Percentiles rank a stretch among this genome's conserved stretches.
These are phyloP conservation scores for Spiromastix sp. DNA, from an alignment of 2,329 filamentous ascomycete genomes.

Conservation along the genomic window DNA sequence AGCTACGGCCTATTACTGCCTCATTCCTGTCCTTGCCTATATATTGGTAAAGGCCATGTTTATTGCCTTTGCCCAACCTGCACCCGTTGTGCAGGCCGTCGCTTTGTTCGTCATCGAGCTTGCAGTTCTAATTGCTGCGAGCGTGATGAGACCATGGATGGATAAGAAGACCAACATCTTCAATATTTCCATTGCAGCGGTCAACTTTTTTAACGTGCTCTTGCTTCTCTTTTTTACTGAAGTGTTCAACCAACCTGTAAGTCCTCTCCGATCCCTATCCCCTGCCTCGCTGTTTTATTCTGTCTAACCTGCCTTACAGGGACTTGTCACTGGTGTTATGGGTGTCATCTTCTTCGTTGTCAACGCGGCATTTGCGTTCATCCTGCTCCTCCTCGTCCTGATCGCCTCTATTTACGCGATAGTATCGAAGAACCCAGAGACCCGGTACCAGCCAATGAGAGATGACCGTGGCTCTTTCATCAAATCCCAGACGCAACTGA, in stretches of 20 bases:
- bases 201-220: constrained; percentile 86
- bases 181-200: constrained; percentile 81
- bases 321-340: constrained; percentile 75
- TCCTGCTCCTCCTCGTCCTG: constrained; percentile 73
- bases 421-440: constrained; percentile 87
- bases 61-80: constrained; percentile 66
- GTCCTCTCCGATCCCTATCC: constrained; percentile 16
- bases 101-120: constrained; percentile 77
- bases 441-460: constrained; percentile 90
- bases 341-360: constrained; percentile 81
- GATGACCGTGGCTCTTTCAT: constrained; percentile 95
- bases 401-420: constrained; percentile 69
- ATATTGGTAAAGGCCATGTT: constrained; percentile 83
- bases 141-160: constrained; percentile 88
- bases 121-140: constrained; percentile 62
- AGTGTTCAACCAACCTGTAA: constrained; percentile 70
- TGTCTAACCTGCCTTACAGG: constrained; percentile 29
- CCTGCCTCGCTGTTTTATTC: constrained; percentile 1
- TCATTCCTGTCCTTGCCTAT: constrained; percentile 68
- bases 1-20: constrained; percentile 91
- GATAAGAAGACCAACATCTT: constrained; percentile 96
- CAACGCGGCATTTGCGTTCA: constrained; percentile 73
- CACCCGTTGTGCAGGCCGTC: constrained; percentile 64
- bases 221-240: constrained; percentile 83
- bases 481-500: constrained; percentile 81